These are phyloP conservation scores for Beauveria sp. DNA, from an alignment of 2,329 filamentous ascomycete genomes.

Conservation along the genomic window DNA sequence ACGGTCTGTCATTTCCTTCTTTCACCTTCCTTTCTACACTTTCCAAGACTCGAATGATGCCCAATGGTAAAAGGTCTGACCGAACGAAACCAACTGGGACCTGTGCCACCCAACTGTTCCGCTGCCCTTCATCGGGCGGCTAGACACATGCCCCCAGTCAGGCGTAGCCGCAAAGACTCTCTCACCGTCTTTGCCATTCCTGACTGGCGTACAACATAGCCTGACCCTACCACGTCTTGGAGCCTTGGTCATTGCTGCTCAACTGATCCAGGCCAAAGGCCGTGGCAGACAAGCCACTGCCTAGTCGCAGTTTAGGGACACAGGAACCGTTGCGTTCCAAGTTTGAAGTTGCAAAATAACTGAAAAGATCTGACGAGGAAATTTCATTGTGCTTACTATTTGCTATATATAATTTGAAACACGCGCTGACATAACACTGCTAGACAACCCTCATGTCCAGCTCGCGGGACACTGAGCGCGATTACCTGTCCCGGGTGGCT, in stretches of 20 bases:
- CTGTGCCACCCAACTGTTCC: slow-evolving; percentile 17
- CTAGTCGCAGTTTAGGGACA: slow-evolving; percentile 6
- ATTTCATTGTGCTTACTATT: background rate
- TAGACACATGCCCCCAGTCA: background rate
- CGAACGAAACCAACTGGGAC: slow-evolving; percentile 40
- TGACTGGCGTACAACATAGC: background rate
- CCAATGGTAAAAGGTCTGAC: slow-evolving; percentile 60
- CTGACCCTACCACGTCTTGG: slow-evolving; percentile 39
- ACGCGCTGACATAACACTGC: background rate
- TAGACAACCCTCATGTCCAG: background rate
- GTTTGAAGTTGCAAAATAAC: slow-evolving; percentile 47
- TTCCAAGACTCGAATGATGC: slow-evolving; percentile 40
- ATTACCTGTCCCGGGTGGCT: background rate
- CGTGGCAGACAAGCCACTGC: slow-evolving; percentile 39
- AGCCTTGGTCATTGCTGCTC: slow-evolving; percentile 38
- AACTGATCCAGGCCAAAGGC: slow-evolving; percentile 52
- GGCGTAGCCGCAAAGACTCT: background rate
- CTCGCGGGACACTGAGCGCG: background rate
- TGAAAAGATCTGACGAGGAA: slow-evolving; percentile 66
- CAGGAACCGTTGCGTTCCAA: slow-evolving; percentile 42
- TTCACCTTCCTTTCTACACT: background rate
- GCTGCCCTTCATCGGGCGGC: background rate
- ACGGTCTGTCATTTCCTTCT: background rate
- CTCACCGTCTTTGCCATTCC: background rate
- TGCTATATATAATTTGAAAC: background rate